Evolutionary conservation across 2,329 filamentous ascomycete genomes (phyloP), one percentile per base, ranked within the genome.

Genomic region (Fusarium brachygibbosum): DNA sequence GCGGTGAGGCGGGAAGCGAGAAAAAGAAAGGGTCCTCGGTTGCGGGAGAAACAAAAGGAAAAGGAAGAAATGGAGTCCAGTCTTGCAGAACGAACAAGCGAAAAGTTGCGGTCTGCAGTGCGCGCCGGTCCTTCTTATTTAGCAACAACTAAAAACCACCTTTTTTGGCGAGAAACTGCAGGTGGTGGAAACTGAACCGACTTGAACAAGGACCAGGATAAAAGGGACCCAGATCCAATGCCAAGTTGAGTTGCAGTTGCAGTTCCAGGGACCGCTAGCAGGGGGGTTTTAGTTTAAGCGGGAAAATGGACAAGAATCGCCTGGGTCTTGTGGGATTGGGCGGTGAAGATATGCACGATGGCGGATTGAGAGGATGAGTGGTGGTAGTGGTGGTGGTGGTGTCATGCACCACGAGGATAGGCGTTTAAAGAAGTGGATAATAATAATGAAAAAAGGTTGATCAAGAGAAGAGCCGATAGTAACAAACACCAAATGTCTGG

Each of bases 91-190:
- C 14, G 16, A 14, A 35, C 23, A 17, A 25, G 21, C 25, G 42
- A 50, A 52, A 66, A 75, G 73, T 75, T 75, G 73, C 73, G 73
- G 73, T 75, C 73, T 75, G 73, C 72, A 70, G 55, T n/a, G 60
- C 50, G 35, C 14, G 21, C 48, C 11, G 50, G 25, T 23, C 59
- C 51, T 66, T 58, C 48, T 63, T 66, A 66, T 64, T 59, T 58
- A 58, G 37, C 25, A 29, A 29, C 29, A 8, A 29, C 9, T 25
- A 29, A 29, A 46, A 46, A 21, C 41, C 42, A 37, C 25, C 32
- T 31, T 46, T 5, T 35, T 25, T 29, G 29, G 29, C 29, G 29
- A 29, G 29, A 29, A 12, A 29, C 23, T 25, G 23, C 23, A 25
- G 23, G 23, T 25, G 29, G 11, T 12, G 11, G 29, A 29, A 42